Base-by-base conservation (phyloP, 345 rosid genomes). In the Trapa incisa region DNA sequence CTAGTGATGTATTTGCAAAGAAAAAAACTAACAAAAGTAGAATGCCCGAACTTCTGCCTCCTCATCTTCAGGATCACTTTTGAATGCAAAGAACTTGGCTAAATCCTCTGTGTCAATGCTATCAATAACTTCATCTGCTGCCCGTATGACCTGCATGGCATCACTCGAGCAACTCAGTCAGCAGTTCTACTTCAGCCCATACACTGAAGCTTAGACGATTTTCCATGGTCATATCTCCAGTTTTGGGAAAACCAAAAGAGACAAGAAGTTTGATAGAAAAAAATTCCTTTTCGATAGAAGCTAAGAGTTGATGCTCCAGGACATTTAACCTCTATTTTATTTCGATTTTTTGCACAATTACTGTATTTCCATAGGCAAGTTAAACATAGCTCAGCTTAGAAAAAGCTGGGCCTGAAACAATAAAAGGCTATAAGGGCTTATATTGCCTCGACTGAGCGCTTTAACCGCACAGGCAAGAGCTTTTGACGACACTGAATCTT, bases 31-130 rank as follows among this genome's bases (percentile, higher is more conserved):
- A 39, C n/a, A 17, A 37, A 53, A 56, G 60, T 47, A 52, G 45
- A 22, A n/a, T 67, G 5, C 37, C 16, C 77, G 67, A 32, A 92
- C 99, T 92, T 94, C 89, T 71, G 89, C 85, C 43, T 89, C 97
- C 56, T 85, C 96, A 68, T 94, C 99, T 73, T 94, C 97, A 47
- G 93, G 95, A 70, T 91, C 99, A 81, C 65, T 77, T 81, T 83
- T 94, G 64, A 82, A 76, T 41, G 81, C 78, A 76, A 86, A 82
- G 77, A 71, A 85, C 71, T 77, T 91, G 70, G 87, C 88, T 71
- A 94, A 70, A 76, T 94, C 96, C 36, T 89, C 96, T 74, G 48
- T 75, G 77, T 91, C 86, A 68, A 91, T 83, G 76, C 97, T 94
- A 72, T 78, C 69, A 71, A 89, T 74, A 61, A 89, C 89, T 56